Conservation (phyloP, 2,329 filamentous ascomycete genomes). For the Aspergillus japonicus region DNA sequence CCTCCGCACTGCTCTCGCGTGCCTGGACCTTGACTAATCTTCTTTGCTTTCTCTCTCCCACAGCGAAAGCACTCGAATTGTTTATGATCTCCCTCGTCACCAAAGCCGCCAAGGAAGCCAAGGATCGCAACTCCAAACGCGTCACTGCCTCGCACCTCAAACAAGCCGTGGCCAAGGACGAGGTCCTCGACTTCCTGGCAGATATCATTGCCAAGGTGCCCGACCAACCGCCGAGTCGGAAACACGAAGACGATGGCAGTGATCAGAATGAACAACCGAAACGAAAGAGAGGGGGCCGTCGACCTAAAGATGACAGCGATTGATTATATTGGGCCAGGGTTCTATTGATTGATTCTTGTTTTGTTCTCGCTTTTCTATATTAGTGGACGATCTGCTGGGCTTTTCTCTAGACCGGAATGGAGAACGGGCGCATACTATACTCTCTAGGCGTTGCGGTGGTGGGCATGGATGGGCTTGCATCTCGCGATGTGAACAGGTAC, state of each 20-base stretch:
- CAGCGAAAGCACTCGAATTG: slow-evolving; percentile 88
- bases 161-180: slow-evolving; percentile 80
- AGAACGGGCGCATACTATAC: slow-evolving; percentile 25
- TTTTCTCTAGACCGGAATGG: slow-evolving; percentile 28
- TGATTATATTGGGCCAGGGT: slow-evolving; percentile 15
- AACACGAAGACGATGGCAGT: slow-evolving; percentile 46
- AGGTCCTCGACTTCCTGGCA: slow-evolving; percentile 89
- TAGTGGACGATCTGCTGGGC: slow-evolving; percentile 28
- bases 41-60: neutral
- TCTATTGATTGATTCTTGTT: slow-evolving; percentile 9
- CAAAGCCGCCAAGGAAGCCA: slow-evolving; percentile 81
- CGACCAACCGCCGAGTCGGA: slow-evolving; percentile 53
- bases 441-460: slow-evolving; percentile 25
- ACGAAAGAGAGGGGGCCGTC: slow-evolving; percentile 44
- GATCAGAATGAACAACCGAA: slow-evolving; percentile 51
- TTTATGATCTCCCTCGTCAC: slow-evolving; percentile 96
- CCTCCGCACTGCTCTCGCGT: neutral
- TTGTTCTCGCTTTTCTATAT: slow-evolving; percentile 16
- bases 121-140: slow-evolving; percentile 78
- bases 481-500: slow-evolving; percentile 22
- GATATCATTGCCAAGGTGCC: slow-evolving; percentile 88
- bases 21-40: neutral
- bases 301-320: slow-evolving; percentile 43
- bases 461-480: slow-evolving; percentile 24
- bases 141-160: slow-evolving; percentile 91